These are phyloP conservation scores for Trypanosoma cruzi DNA, from an alignment of 208 protist species.

Conservation along the genomic window DNA sequence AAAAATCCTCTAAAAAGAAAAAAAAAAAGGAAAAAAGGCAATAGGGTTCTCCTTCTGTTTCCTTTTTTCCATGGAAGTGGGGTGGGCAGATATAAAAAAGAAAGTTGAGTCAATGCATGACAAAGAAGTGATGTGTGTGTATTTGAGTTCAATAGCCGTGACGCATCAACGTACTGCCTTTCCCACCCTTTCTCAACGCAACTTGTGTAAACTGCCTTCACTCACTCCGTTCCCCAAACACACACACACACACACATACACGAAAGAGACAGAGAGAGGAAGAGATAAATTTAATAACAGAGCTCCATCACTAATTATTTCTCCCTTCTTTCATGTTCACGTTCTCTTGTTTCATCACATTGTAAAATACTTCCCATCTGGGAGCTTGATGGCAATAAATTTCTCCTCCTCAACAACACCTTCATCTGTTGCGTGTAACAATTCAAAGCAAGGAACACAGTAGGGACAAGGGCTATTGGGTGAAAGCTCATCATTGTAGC, in stretches of 20 bases:
- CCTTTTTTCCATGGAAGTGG: neutral
- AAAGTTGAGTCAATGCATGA: neutral
- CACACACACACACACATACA: neutral
- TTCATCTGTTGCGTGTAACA: conserved; percentile 64
- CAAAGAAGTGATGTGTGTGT: neutral
- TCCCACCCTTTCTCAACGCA: neutral
- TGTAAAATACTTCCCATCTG: conserved; percentile 26
- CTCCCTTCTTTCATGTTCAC: conserved; percentile 10
- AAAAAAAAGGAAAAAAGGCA: neutral
- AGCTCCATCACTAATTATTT: conserved; percentile 11
- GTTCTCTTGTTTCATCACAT: conserved; percentile 1
- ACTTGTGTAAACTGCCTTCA: no score
- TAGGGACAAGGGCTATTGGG: conserved; percentile 67
- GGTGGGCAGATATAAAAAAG: neutral
- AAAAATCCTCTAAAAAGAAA: conserved; percentile 4
- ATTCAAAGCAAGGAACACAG: conserved; percentile 70
- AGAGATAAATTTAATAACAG: neutral
- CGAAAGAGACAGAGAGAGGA: neutral
- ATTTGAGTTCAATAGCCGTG: no score
- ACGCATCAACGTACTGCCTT: no score
- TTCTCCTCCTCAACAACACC: conserved; percentile 28
- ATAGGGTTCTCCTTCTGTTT: neutral
- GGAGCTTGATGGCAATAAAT: conserved; percentile 18
- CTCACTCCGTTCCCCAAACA: no score
- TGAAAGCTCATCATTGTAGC: conserved; percentile 44